Conservation (phyloP, 345 rosid species). For the Brassica rapa region DNA sequence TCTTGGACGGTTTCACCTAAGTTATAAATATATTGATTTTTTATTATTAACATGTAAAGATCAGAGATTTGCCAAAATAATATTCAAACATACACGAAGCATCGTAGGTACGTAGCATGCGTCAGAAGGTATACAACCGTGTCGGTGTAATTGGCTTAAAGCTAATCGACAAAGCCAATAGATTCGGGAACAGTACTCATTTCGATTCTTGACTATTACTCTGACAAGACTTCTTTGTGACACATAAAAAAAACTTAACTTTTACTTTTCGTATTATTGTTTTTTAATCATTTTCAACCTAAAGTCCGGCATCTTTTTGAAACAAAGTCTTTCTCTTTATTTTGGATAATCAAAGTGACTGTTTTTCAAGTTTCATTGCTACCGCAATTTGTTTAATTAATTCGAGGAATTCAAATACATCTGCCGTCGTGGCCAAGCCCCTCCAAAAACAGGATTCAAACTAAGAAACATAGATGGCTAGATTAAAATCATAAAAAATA, state of each 20-base stretch:
- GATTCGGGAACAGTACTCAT: constrained; percentile 29
- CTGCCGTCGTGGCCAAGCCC: not conserved
- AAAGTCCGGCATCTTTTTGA: constrained; percentile 23
- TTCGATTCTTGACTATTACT: constrained; percentile 36
- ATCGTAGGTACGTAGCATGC: not conserved
- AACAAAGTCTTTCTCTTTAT: not conserved
- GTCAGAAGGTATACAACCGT: constrained; percentile 30
- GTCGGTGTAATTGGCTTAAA: constrained; percentile 37
- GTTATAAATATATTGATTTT: not conserved
- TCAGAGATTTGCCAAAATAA: not conserved
- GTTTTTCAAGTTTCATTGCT: not conserved
- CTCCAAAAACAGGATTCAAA: not conserved
- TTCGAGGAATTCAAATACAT: not conserved
- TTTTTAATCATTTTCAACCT: constrained; percentile 20
- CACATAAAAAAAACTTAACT: not conserved
- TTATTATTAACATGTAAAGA: constrained; percentile 2
- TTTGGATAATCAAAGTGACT: constrained; percentile 3
- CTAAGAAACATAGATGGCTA: not conserved
- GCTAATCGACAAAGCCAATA: constrained; percentile 39
- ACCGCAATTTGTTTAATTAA: not conserved
- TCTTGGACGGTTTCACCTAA: constrained; percentile 23
- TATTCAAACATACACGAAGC: constrained; percentile 32
- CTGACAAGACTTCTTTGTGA: constrained; percentile 22
- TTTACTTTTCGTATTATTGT: constrained; percentile 20
- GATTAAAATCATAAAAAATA: too few relatives aligned